A percentile compares a stretch with the other conserved stretches of the same genome.
These are phyloP conservation scores for Beauveria sp. DNA, from an alignment of 2,329 filamentous ascomycete genomes.

Conservation along the genomic window DNA sequence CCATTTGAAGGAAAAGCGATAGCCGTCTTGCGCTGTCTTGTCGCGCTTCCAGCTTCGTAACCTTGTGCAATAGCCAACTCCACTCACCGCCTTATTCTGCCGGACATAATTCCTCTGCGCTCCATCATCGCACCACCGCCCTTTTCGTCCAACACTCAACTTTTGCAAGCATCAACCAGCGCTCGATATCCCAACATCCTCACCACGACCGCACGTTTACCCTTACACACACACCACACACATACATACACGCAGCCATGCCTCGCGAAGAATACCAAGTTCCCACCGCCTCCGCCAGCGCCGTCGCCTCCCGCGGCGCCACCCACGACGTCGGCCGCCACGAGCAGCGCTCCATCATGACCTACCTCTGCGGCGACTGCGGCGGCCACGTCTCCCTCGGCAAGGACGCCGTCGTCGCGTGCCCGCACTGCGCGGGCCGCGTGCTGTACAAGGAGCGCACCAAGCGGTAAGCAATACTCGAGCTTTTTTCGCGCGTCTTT, in stretches of 20 bases:
- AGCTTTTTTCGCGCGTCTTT: not conserved
- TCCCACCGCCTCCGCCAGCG: conserved; percentile 45
- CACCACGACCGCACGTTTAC: not conserved
- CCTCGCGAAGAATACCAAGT: conserved; percentile 74
- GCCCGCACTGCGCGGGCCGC: conserved; percentile 70
- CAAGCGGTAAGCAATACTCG: conserved; percentile 63
- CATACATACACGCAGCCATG: conserved; percentile 29
- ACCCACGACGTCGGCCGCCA: conserved; percentile 33
- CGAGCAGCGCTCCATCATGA: conserved; percentile 30
- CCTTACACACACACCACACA: not conserved
- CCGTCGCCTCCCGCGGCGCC: conserved; percentile 34
- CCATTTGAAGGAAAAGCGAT: no score
- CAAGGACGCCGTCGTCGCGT: conserved; percentile 43
- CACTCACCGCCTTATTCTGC: conserved; percentile 19
- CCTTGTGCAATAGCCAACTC: not conserved
- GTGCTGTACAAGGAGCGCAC: conserved; percentile 97
- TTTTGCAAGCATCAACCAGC: not conserved
- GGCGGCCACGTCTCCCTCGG: conserved; percentile 32
- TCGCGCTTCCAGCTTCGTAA: no score
- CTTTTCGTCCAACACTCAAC: not conserved
- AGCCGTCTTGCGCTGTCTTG: no score
- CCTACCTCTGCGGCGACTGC: conserved; percentile 38
- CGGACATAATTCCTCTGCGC: conserved; percentile 16
- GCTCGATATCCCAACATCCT: not conserved
- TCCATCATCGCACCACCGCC: not conserved